phyloP scores from a whole-genome alignment of 2,329 filamentous ascomycete genomes.

The Triangularia verruculosa region DNA sequence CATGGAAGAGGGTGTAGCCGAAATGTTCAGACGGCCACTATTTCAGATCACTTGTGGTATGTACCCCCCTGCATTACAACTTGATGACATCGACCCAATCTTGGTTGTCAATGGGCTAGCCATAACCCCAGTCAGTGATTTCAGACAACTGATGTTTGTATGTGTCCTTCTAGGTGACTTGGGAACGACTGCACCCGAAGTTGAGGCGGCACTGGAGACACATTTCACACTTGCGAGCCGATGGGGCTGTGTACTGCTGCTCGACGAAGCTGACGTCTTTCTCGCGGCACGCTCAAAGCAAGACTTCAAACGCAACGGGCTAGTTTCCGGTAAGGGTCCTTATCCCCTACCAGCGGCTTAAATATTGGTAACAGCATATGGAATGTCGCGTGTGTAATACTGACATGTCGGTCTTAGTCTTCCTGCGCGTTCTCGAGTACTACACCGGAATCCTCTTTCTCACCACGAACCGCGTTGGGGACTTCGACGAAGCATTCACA shows the following conservation, averaged over 20 bases:
- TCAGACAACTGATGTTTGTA: too few species aligned
- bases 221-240: constrained; percentile 27
- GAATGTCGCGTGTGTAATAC: too few species aligned
- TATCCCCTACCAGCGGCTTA: constrained; percentile 27
- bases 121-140: too few species aligned
- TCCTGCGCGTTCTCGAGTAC: constrained; percentile 38
- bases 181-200: too few species aligned
- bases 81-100: too few species aligned
- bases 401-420: too few species aligned
- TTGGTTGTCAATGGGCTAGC: too few species aligned
- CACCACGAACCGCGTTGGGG: constrained; percentile 42
- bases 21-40: constrained; percentile 9
- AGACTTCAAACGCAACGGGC: constrained; percentile 31
- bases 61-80: too few species aligned
- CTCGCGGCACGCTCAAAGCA: constrained; percentile 13
- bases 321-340: constrained; percentile 32
- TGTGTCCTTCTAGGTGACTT: too few species aligned
- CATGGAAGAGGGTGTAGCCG: constrained; percentile 12
- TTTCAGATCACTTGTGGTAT: constrained; percentile 18
- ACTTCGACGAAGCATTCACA: constrained; percentile 42
- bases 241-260: constrained; percentile 23
- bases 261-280: constrained; percentile 31
- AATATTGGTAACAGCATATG: too few species aligned
- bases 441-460: constrained; percentile 38
- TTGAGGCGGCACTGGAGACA: constrained; percentile 24